These are phyloP conservation scores for Mortierella sp. DNA, from an alignment of 371 early-diverging fungal species.

Conservation along the genomic window DNA sequence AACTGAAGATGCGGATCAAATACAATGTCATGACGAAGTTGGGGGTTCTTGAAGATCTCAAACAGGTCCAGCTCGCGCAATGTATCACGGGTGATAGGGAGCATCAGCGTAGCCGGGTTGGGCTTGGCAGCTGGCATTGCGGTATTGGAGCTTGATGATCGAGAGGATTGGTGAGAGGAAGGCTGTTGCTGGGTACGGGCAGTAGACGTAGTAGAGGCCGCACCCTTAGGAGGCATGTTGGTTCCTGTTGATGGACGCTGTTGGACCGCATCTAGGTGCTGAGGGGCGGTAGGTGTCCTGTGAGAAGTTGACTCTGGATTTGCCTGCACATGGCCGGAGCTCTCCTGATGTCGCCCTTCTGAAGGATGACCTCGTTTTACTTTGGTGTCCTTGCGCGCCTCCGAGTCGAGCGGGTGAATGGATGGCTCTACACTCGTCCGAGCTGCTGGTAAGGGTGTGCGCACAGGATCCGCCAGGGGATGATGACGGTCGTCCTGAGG, in stretches of 20 bases:
- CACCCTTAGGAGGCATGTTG: neutral
- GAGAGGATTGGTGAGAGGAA: neutral
- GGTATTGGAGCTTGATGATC: slow-evolving; percentile 12
- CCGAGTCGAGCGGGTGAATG: slow-evolving; percentile 39
- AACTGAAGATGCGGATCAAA: slow-evolving; percentile 83
- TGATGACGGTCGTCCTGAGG: slow-evolving; percentile 4
- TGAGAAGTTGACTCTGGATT: neutral
- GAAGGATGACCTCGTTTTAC: neutral
- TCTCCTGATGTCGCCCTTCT: neutral
- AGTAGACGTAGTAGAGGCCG: neutral
- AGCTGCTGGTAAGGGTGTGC: neutral
- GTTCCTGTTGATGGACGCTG: neutral
- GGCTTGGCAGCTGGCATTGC: neutral
- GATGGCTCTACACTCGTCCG: slow-evolving; percentile 11
- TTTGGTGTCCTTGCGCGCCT: neutral
- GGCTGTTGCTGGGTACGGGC: neutral
- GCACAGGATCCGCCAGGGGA: neutral
- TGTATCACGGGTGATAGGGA: slow-evolving; percentile 73
- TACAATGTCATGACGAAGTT: slow-evolving; percentile 81
- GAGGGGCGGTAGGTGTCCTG: neutral
- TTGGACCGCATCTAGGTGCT: neutral
- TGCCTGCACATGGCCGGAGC: neutral
- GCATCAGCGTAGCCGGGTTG: slow-evolving; percentile 45
- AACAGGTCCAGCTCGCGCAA: slow-evolving; percentile 72
- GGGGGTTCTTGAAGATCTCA: slow-evolving; percentile 76